Base-by-base conservation (phyloP, 1,284 basidiomycete genomes). In the Cryptococcus neoformans region DNA sequence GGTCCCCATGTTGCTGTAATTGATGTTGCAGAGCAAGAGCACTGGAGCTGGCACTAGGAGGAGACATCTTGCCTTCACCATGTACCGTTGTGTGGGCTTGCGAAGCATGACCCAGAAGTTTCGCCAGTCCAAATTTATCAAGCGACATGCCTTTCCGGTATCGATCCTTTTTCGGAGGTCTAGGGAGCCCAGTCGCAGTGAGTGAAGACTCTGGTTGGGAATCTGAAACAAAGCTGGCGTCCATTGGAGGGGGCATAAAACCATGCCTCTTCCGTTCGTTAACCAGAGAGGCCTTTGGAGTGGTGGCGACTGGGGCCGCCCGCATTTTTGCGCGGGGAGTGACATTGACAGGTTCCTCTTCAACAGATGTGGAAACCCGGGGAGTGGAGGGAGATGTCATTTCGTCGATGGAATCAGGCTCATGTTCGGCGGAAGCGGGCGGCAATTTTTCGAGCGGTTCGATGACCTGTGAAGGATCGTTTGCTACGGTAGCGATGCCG, bases 51-150 rank as follows among this genome's bases (percentile, higher is more conserved):
- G 64, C 56, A 28, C 62, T 64, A 7, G 62, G 61, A 2, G 65
- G 64, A 1, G 58, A 55, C 37, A 55, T 51, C 36, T 58, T 57
- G 12, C 62, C 57, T 44, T 57, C 58, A 35, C 60, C 59, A 38
- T 56, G 57, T 6, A 54, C 41, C 16, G 51, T 37, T 9, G 56
- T 53, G 57, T 66, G 56, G 4, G 56, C 41, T 14, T 55, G 48
- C 9, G 56, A 55, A 58, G 67, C 38, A 63, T 63, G 64, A 60
- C 65, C 59, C 28, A 88, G 83, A 49, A 89, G 80, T 71, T 85
- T 85, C 51, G 84, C 82, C 10, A 89, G 80, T n/a, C 84, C 85
- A 67, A 88, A 86, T 70, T 87, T 87, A 79, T 88, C 87, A 61
- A 87, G 80, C 0, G 87, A 88, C 59, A 87, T 71, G 9, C 85